Base-by-base conservation (phyloP, 1,284 basidiomycete genomes). In the Naganishia sp. region DNA sequence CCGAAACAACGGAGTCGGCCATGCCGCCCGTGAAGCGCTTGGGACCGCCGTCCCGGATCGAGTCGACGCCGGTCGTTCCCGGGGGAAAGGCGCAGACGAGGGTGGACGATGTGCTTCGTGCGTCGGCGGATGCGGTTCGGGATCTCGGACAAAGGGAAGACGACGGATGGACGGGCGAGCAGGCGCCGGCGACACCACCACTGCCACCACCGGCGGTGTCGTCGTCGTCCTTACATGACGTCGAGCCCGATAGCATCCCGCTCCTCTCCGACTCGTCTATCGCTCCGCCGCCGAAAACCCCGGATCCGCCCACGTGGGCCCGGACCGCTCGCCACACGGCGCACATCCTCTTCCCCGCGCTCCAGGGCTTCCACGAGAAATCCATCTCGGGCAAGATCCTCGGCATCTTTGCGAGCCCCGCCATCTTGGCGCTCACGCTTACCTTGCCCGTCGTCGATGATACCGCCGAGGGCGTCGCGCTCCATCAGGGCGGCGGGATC, bases 391-490 rank as follows among this genome's bases (percentile, higher is more conserved):
- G 89, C 4, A 87, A 87, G 77, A 79, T 90, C 21, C 88, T 90
- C 0, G 87, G 89, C 0, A 72, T 96, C 16, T 84, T 94, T 64
- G 92, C 92, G 7, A 87, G 88, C 0, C 95, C 95, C 0, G 92
- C 94, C 0, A 87, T 98, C 6, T 81, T 96, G 75, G 82, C 84
- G 13, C 82, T 99, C 60, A 97, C 94, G 0, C 73, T 97, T 18
- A 98, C 95, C 0, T 82, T 97, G 6, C 94, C 94, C 3, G 94
- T 98, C 4, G 90, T 94, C 2, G 81, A 82, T 59, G 81, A 83
- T 69, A 77, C 78, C 6, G 72, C 74, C 1, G 75, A 75, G 3
- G 71, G 70, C 55, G 68, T 74, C 52, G 50, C 60, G 25, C 44
- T 70, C 50, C 67, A 64, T 50, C 71, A 75, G 61, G 76, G 78